These are phyloP conservation scores for Abortiporus biennis DNA, from an alignment of 1,284 basidiomycete species.

Conservation along the genomic window DNA sequence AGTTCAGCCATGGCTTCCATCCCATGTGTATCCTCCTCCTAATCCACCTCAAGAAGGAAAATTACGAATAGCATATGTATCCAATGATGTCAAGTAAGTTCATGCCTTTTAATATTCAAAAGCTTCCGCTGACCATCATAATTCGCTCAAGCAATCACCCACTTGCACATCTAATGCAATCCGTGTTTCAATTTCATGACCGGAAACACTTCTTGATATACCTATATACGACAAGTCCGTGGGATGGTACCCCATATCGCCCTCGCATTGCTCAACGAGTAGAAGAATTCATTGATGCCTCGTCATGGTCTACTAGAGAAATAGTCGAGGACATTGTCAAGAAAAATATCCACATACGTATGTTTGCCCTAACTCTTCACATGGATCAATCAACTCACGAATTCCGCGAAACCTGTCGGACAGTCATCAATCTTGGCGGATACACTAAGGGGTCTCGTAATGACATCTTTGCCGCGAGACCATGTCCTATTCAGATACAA, in stretches of 20 bases:
- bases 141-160: conserved; percentile 46
- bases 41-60: conserved; percentile 37
- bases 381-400: conserved; percentile 5
- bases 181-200: conserved; percentile 51
- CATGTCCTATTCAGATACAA: conserved; percentile 54
- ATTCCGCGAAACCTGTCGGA: not conserved
- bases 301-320: conserved; percentile 35
- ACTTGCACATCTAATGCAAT: conserved; percentile 58
- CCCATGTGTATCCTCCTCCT: conserved; percentile 45
- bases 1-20: conserved; percentile 42
- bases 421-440: conserved; percentile 53
- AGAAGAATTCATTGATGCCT: conserved; percentile 47
- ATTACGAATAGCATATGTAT: conserved; percentile 55
- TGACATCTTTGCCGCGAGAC: conserved; percentile 55
- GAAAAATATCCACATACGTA: conserved; percentile 50
- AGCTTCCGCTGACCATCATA: not conserved
- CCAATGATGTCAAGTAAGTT: conserved; percentile 47
- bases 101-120: not conserved
- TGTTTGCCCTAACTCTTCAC: conserved; percentile 15
- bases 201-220: conserved; percentile 39
- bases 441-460: conserved; percentile 65
- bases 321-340: conserved; percentile 39
- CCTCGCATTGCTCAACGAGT: conserved; percentile 43
- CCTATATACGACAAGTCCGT: conserved; percentile 49
- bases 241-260: conserved; percentile 48